A percentile compares a stretch with the other conserved stretches of the same genome.
These are phyloP conservation scores for Exobasidium rhododendri DNA, from an alignment of 1,284 basidiomycete genomes.

Conservation along the genomic window DNA sequence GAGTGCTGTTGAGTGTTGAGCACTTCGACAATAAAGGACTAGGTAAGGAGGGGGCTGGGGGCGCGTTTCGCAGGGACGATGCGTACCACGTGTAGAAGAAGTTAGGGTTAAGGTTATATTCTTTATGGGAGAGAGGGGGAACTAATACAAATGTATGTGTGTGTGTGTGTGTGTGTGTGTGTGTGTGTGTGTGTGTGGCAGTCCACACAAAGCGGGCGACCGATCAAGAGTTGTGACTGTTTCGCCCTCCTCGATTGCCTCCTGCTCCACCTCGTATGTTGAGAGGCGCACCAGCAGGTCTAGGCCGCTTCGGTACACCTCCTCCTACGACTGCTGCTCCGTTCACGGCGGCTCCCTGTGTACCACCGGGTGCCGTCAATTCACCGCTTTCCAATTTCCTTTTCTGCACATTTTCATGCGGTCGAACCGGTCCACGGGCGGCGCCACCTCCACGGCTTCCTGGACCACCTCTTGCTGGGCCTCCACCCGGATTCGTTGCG, in stretches of 20 bases:
- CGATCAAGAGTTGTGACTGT: neutral
- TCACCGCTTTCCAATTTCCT: slow-evolving; percentile 2
- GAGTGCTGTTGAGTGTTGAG: no score
- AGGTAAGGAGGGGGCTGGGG: no score
- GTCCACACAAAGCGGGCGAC: no score
- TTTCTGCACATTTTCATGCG: neutral
- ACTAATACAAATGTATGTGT: no score
- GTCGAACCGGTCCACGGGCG: neutral
- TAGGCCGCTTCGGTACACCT: neutral
- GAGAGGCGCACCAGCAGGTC: slow-evolving; percentile 5
- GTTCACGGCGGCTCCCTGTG: neutral
- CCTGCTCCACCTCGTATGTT: slow-evolving; percentile 10
- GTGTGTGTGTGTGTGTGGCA: slow-evolving; percentile 2
- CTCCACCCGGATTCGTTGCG: neutral
- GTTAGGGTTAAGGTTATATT: no score
- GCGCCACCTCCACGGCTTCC: slow-evolving; percentile 1
- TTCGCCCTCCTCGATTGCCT: slow-evolving; percentile 4
- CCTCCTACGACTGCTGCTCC: neutral
- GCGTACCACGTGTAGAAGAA: no score
- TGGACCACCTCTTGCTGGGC: neutral
- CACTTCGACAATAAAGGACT: no score
- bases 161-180: no score
- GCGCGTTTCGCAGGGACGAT: no score
- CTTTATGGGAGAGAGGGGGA: no score
- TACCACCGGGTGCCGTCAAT: neutral